A percentile compares a stretch with the other conserved stretches of the same genome.
Conservation (phyloP, 371 early-diverging fungal species). For the Apophysomyces sp. region DNA sequence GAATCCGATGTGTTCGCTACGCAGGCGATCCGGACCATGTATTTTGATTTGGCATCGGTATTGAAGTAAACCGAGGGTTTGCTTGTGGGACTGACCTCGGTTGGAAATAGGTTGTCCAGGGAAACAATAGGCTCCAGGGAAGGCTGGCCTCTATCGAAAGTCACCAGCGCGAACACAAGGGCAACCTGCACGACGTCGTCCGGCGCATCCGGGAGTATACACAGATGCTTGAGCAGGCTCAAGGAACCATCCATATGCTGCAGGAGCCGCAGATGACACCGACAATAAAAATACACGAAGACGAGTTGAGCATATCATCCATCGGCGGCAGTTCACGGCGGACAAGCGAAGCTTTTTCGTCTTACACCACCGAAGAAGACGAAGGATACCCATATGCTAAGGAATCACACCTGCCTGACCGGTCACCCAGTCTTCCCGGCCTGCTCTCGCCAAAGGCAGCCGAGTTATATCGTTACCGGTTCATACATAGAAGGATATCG, state of each 20-base stretch:
- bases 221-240: slow-evolving; percentile 43
- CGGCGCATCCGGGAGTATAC: slow-evolving; percentile 39
- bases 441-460: not conserved
- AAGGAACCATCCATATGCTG: slow-evolving; percentile 32
- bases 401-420: not conserved
- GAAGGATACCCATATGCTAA: not conserved
- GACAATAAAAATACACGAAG: not conserved
- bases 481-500: not conserved
- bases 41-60: slow-evolving; percentile 58
- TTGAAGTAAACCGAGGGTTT: too few relatives aligned
- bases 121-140: slow-evolving; percentile 33
- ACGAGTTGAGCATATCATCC: not conserved
- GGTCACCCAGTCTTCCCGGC: not conserved
- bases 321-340: slow-evolving; percentile 12
- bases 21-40: slow-evolving; percentile 51
- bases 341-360: slow-evolving; percentile 17
- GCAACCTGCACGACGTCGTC: slow-evolving; percentile 26
- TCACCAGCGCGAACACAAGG: slow-evolving; percentile 31
- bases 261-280: slow-evolving; percentile 7
- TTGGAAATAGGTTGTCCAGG: slow-evolving; percentile 28
- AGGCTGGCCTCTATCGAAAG: slow-evolving; percentile 26
- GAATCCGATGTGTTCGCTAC: slow-evolving; percentile 55
- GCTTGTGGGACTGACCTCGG: too few relatives aligned
- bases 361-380: slow-evolving; percentile 17
- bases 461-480: not conserved